A percentile compares a stretch with the other conserved stretches of the same genome.
Conservation (phyloP, 2,329 filamentous ascomycete species). For the Penicillium sp. region DNA sequence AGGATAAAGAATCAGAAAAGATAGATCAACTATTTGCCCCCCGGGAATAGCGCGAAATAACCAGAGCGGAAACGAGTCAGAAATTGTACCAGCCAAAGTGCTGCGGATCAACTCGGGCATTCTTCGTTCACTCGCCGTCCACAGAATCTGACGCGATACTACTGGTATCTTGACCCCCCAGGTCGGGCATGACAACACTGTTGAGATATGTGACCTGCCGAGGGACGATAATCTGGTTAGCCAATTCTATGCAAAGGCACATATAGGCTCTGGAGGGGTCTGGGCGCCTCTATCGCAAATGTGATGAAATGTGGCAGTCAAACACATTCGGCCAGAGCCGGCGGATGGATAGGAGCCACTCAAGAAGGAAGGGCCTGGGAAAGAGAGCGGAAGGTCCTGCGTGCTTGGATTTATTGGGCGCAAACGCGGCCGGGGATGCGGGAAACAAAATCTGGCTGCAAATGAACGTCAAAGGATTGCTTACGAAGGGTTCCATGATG, state of each 20-base stretch:
- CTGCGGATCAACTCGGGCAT: neutral
- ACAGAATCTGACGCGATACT: constrained; percentile 39
- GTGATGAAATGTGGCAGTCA: constrained; percentile 22
- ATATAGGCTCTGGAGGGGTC: constrained; percentile 7
- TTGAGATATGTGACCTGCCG: constrained; percentile 72
- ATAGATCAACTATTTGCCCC: constrained; percentile 2
- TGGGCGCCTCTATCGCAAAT: constrained; percentile 15
- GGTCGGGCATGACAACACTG: constrained; percentile 74
- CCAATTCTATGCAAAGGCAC: constrained; percentile 27
- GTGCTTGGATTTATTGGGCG: constrained; percentile 31
- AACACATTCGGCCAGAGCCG: constrained; percentile 24
- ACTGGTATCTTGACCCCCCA: constrained; percentile 49
- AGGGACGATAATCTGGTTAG: constrained; percentile 26
- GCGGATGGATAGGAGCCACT: constrained; percentile 24
- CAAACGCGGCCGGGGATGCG: constrained; percentile 27
- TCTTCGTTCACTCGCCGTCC: constrained; percentile 11
- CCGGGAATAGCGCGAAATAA: constrained; percentile 12
- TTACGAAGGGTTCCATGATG: constrained; percentile 79
- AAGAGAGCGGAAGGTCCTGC: constrained; percentile 24
- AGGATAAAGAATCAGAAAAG: constrained; percentile 3
- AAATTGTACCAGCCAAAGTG: neutral
- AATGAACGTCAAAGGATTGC: constrained; percentile 57
- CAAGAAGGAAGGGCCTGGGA: constrained; percentile 20
- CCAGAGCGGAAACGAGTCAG: constrained; percentile 11
- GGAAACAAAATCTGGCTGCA: constrained; percentile 30